phyloP scores from a whole-genome alignment of 2,329 filamentous ascomycete species.

The Cladophialophora carrionii region DNA sequence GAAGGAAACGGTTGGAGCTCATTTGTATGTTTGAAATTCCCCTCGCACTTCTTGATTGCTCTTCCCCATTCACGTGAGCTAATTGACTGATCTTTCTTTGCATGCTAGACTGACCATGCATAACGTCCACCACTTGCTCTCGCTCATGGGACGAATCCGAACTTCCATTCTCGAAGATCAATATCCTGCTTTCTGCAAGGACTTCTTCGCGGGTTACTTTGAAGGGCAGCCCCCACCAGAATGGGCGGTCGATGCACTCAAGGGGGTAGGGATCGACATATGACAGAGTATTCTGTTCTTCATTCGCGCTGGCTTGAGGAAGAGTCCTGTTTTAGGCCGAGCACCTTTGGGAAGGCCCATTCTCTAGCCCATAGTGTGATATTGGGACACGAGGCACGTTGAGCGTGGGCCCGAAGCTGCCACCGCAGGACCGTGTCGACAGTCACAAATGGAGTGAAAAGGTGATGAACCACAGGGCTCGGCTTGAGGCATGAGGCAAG shows the following conservation, averaged over 20 bases:
- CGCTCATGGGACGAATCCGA: conserved; percentile 75
- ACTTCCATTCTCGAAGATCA: conserved; percentile 78
- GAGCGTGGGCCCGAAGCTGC: neutral
- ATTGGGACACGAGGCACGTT: neutral
- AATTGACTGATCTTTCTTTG: neutral
- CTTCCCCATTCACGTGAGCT: neutral
- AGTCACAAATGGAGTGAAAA: neutral
- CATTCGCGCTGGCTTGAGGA: neutral
- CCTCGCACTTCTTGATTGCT: neutral
- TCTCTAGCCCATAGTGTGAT: neutral
- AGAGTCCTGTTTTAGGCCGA: neutral
- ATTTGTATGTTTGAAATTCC: conserved; percentile 53
- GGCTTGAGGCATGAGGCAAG: neutral
- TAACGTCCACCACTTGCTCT: conserved; percentile 90
- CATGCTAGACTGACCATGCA: conserved; percentile 68
- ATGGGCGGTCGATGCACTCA: conserved; percentile 83
- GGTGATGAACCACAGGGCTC: too few relatives aligned
- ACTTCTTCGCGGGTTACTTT: conserved; percentile 79
- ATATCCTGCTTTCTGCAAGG: conserved; percentile 75
- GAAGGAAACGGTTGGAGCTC: conserved; percentile 93
- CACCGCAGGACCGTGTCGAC: neutral
- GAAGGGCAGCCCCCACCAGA: conserved; percentile 69
- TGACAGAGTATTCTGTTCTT: neutral
- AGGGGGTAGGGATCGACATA: conserved; percentile 77
- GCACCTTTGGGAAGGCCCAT: neutral